Evolutionary conservation across 148 eudicot species (phyloP).

Genomic region (Camellia granthamiana): DNA sequence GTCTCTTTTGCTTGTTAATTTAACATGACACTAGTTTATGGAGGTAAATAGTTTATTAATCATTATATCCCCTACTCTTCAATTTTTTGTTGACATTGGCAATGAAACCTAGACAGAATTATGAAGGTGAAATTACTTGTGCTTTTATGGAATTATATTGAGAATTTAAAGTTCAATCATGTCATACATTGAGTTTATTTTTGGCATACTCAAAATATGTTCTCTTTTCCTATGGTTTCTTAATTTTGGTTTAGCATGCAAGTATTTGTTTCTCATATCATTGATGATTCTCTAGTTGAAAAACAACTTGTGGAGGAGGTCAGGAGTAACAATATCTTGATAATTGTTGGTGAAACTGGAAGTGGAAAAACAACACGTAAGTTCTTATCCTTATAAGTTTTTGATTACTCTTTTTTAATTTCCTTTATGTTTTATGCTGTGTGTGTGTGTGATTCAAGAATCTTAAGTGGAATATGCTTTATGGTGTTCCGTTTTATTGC

Average conservation of each 20-base stretch:
- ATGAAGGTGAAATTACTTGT: no score
- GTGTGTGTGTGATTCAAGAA: neutral
- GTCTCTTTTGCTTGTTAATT: no score
- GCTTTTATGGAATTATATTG: no score
- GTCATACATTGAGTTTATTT: no score
- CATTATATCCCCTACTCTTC: no score
- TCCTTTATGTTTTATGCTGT: no score
- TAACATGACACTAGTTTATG: no score
- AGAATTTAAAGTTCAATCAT: no score
- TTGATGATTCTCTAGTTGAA: conserved; percentile 54
- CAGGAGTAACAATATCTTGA: conserved; percentile 52
- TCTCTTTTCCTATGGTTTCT: neutral
- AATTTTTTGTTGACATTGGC: no score
- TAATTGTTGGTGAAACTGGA: conserved; percentile 99
- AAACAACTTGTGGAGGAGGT: conserved; percentile 31
- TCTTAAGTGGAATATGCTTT: neutral
- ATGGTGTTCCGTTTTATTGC: neutral
- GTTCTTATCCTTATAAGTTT: conserved; percentile 14
- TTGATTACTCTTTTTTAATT: no score
- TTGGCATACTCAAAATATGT: neutral
- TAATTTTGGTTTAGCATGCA: neutral
- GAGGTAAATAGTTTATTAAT: no score
- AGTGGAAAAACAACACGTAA: conserved; percentile 99
- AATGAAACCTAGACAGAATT: no score
- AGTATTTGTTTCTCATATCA: conserved; percentile 11